Percentiles rank a stretch among this genome's conserved stretches.
phyloP scores from a whole-genome alignment of 164 flowering plant genomes.

The Cinnamomum micranthum region DNA sequence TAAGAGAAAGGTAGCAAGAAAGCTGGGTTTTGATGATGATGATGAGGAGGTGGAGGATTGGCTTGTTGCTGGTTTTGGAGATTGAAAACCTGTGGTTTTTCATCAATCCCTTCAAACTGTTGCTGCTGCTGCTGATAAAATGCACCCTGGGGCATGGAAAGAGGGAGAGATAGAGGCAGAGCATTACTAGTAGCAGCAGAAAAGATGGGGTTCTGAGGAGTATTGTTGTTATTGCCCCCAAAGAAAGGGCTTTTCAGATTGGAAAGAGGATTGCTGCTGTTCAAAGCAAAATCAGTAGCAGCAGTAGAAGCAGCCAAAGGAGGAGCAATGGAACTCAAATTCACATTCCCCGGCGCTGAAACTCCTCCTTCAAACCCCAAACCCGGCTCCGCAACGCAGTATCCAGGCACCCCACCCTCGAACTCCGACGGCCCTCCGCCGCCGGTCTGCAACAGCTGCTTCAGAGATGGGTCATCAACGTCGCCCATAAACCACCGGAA shows the following conservation, averaged over 20 bases:
- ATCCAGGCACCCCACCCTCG: constrained; percentile 19
- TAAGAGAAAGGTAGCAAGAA: constrained; percentile 44
- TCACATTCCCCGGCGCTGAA: constrained; percentile 7
- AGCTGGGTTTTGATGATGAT: constrained; percentile 34
- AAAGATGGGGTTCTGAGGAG: constrained; percentile 21
- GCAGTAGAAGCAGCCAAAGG: constrained; percentile 2
- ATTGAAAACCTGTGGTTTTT: constrained; percentile 55
- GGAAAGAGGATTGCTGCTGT: constrained; percentile 8
- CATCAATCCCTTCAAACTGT: constrained; percentile 35
- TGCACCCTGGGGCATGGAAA: constrained; percentile 20
- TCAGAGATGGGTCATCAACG: constrained; percentile 54
- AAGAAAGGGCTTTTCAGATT: constrained; percentile 12
- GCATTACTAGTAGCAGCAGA: constrained; percentile 21
- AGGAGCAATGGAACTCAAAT: constrained; percentile 11
- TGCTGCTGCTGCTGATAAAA: constrained; percentile 19
- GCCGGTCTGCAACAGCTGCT: constrained; percentile 41
- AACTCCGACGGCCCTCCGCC: constrained; percentile 29
- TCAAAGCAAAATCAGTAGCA: constrained; percentile 19
- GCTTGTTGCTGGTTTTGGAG: constrained; percentile 48
- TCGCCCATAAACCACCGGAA: constrained; percentile 65
- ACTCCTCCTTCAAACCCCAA: constrained; percentile 24
- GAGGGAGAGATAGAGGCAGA: constrained; percentile 19
- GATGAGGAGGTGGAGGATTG: constrained; percentile 14
- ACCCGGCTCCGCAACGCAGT: constrained; percentile 38
- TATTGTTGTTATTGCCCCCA: not conserved